Evolutionary conservation across 305 asterid species (phyloP).

Genomic region (Fraxinus latifolia): DNA sequence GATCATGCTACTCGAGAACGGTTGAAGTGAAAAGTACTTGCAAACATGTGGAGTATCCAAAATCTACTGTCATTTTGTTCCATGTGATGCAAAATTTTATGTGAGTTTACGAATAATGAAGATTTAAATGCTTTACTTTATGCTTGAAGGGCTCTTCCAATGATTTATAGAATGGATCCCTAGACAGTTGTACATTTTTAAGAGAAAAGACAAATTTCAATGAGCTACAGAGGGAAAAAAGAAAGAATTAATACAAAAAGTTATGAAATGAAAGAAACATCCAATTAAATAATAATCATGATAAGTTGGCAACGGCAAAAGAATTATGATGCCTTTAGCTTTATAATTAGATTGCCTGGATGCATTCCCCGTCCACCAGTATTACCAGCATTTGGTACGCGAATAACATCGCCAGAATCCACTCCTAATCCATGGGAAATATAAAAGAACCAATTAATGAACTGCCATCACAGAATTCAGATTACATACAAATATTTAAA

Average conservation of each 20-base stretch:
- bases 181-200: background rate
- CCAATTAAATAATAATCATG: slow-evolving; percentile 15
- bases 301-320: slow-evolving; percentile 5
- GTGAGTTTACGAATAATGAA: background rate
- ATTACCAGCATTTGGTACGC: slow-evolving; percentile 78
- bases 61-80: background rate
- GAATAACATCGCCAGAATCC: slow-evolving; percentile 74
- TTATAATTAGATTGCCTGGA: slow-evolving; percentile 67
- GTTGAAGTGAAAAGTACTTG: background rate
- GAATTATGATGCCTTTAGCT: slow-evolving; percentile 51
- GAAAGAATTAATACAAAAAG: background rate
- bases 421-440: slow-evolving; percentile 53
- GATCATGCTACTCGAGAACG: background rate
- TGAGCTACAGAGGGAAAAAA: background rate
- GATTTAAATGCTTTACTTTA: background rate
- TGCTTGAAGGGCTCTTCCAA: slow-evolving; percentile 9
- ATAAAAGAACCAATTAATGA: slow-evolving; percentile 3
- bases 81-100: background rate
- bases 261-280: background rate
- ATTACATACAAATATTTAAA: background rate
- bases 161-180: background rate
- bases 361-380: slow-evolving; percentile 62
- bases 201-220: background rate
- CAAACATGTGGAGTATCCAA: background rate
- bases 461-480: slow-evolving; percentile 10